Evolutionary conservation across 441 rosid genomes (phyloP), one percentile per base, ranked within the genome.

Genomic region (Croton laevigatus): DNA sequence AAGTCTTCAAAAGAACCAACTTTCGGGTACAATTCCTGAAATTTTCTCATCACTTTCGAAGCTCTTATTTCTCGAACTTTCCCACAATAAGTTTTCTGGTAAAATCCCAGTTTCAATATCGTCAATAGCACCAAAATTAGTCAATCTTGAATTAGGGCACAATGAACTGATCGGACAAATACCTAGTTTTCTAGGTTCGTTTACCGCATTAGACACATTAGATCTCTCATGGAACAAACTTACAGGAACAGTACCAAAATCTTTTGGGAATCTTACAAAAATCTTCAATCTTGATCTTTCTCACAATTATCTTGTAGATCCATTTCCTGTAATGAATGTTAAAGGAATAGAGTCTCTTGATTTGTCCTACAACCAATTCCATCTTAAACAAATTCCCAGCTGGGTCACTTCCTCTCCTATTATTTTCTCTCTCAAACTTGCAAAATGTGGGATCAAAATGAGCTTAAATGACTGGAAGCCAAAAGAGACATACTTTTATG

Each of bases 291-390:
- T 89, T 44, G 83, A 89, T 60, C 87, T 89, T 59, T 80, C 94
- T 3, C 83, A 75, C 48, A 91, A 89, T 76, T 75, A 66, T n/a
- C 73, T 89, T 22, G 62, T 40, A 0, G 93, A 86, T 76, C 91
- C 91, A 36, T 89, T 91, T 73, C 94, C 94, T 16, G 66, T 6
- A 0, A 66, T 91, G 86, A 67, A 77, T 65, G 91, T 89, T 1
- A 86, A 81, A 85, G 94, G 94, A 3, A 89, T 89, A 34, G 92
- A 89, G 20, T 91, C 94, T 20, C 73, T 89, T 2, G 89, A 91
- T 80, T 74, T 89, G 13, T 91, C 97, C 0, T 75, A 87, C 68
- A 91, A 89, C 66, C 70, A 52, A 7, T 87, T 89, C 79, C 77
- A 86, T 68, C 87, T 91, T 6, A 76, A 75, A 0, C 66, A 81